These are phyloP conservation scores for Penicillium nordicum DNA, from an alignment of 2,329 filamentous ascomycete species.

Conservation along the genomic window DNA sequence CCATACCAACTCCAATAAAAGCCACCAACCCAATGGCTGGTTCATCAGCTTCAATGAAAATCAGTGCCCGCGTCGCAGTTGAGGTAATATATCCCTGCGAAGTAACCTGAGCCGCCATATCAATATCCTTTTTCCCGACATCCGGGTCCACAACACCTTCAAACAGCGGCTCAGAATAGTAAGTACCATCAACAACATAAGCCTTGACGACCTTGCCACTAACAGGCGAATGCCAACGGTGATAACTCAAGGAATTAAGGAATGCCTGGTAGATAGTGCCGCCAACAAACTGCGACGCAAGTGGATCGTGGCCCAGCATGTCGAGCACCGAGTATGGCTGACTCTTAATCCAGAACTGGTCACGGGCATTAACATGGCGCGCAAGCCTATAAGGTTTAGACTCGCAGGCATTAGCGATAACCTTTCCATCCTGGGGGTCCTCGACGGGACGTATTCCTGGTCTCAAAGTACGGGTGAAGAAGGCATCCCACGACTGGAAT, in stretches of 20 bases:
- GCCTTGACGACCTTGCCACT: slow-evolving; percentile 58
- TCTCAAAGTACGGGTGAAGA: slow-evolving; percentile 61
- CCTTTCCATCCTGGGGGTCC: slow-evolving; percentile 46
- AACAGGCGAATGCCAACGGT: slow-evolving; percentile 70
- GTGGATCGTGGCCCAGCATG: slow-evolving; percentile 58
- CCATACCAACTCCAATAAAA: slow-evolving; percentile 71
- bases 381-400: slow-evolving; percentile 56
- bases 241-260: slow-evolving; percentile 64
- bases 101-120: slow-evolving; percentile 25
- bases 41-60: slow-evolving; percentile 69
- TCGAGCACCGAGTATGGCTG: slow-evolving; percentile 65
- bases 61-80: slow-evolving; percentile 65
- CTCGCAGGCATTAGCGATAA: slow-evolving; percentile 65
- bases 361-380: slow-evolving; percentile 52
- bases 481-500: slow-evolving; percentile 66
- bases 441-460: slow-evolving; percentile 58
- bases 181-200: slow-evolving; percentile 61
- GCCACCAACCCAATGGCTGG: slow-evolving; percentile 63
- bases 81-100: slow-evolving; percentile 65
- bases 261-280: slow-evolving; percentile 71
- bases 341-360: slow-evolving; percentile 66
- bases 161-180: slow-evolving; percentile 61
- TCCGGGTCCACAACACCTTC: slow-evolving; percentile 43
- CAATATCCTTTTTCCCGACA: slow-evolving; percentile 25
- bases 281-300: slow-evolving; percentile 54